Base-by-base conservation (phyloP, 1,284 basidiomycete species). In the Trichosporon sp. region DNA sequence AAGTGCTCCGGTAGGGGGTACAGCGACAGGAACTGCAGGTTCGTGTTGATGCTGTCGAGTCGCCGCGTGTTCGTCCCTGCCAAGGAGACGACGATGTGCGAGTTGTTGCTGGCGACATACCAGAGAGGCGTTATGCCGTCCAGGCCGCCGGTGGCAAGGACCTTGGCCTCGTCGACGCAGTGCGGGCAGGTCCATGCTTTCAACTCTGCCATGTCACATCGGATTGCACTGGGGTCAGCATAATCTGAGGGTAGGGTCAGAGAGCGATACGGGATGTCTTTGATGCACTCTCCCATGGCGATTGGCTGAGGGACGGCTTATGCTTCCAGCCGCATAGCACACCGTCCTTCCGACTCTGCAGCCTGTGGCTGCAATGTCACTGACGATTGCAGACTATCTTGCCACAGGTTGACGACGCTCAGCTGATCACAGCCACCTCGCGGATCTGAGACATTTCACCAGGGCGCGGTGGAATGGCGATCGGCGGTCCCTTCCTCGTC, bases 51-150 rank as follows among this genome's bases (percentile, higher is more conserved):
- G 3, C 67, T 69, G 8, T 36, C 6, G 13, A 56, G 19, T 14
- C 40, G 56, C n/a, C 58, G 25, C 56, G 68, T 65, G 58, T 65
- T 65, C 27, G 72, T 72, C 7, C 72, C 72, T 3, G 67, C 32
- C 29, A 74, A 64, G 19, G 67, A 56, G n/a, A 74, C 60, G 14
- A 71, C 25, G 34, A 67, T 33, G 21, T 59, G 60, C 11, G 57
- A 44, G 49, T 60, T 59, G 11, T 67, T 62, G 34, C 62, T 56
- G 25, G 57, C 63, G 13, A 63, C 63, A 34, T 58, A 62, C 58
- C 59, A 52, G 32, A 61, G 33, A 9, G 33, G 33, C 27, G 49
- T 54, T 14, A 29, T 29, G 25, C 49, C 49, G 49, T 54, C 49
- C 14, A 6, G 29, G 27, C 27, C 58, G 13, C 27, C 37, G 8